Evolutionary conservation across 2,329 filamentous ascomycete genomes (phyloP), one percentile per base, ranked within the genome.

Genomic region (Colletotrichum endophyticum): DNA sequence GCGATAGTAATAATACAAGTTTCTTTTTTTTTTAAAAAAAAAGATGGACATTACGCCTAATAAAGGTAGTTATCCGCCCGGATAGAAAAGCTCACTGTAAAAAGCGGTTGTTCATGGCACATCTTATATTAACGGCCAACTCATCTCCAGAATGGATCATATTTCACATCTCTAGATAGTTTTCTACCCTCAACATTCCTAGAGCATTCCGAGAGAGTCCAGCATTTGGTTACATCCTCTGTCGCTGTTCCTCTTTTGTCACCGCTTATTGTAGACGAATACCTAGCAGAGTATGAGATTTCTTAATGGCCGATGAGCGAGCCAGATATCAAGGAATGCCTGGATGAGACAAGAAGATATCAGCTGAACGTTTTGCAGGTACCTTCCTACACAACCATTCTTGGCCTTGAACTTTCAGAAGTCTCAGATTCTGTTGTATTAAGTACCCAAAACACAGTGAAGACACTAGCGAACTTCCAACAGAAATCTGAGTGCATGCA

Each of bases 401-500:
- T 7, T 15, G 0, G 34, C 34, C 36, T 44, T 8, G 0, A 44
- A 0, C 15, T 44, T 3, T 2, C 0, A 3, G 36, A 44, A 44
- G 1, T 44, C 1, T 1, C 8, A 44, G 16, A 19, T 19, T 44
- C 8, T 0, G 36, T 9, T 19, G 36, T 44, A 8, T 44, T n/a
- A 11, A 19, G 39, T 44, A n/a, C 2, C 5, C 0, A 11, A 44
- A 11, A 19, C 16, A 44, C 5, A 44, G 8, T 9, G 1, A 44
- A 1, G 1, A 0, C 16, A 4, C 1, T 5, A 0, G 15, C 36
- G 16, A 1, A 1, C 5, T 44, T 11, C 3, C 19, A 44, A 6
- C 9, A 9, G 1, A n/a, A 1, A 12, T 6, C 32, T 34, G n/a
- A n/a, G n/a, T n/a, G n/a, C n/a, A n/a, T n/a, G n/a, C n/a, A n/a